Evolutionary conservation across 1,284 basidiomycete species (phyloP).

Genomic region (Malassezia furfur): DNA sequence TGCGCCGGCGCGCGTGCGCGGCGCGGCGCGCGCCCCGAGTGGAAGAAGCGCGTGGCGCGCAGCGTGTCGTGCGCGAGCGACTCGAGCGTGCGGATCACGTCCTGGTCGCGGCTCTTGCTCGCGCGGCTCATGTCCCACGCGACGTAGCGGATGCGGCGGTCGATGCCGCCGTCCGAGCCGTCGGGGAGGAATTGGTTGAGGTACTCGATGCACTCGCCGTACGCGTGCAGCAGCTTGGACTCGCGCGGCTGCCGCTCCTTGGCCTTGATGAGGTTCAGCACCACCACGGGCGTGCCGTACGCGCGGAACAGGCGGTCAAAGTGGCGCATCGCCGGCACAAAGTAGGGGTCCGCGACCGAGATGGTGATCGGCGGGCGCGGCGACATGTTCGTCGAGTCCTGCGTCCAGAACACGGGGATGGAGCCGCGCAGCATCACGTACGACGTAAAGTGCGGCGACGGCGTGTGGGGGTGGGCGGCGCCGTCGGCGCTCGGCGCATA

Average conservation of each 20-base stretch:
- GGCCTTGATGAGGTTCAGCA: conserved; percentile 75
- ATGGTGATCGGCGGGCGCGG: conserved; percentile 84
- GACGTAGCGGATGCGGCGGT: conserved; percentile 78
- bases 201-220: conserved; percentile 81
- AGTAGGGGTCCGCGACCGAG: conserved; percentile 89
- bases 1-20: not conserved
- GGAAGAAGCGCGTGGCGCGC: conserved; percentile 85
- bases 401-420: conserved; percentile 92
- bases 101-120: conserved; percentile 69
- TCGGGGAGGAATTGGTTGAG: conserved; percentile 85
- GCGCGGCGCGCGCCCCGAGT: conserved; percentile 53
- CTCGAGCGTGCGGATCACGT: conserved; percentile 89
- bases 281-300: conserved; percentile 81
- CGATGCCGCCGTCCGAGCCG: conserved; percentile 44
- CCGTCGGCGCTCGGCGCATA: conserved; percentile 23
- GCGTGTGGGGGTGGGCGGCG: not conserved
- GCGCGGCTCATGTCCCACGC: conserved; percentile 75
- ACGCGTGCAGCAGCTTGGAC: conserved; percentile 83
- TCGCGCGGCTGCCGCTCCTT: conserved; percentile 68
- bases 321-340: conserved; percentile 80
- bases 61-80: conserved; percentile 91
- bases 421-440: conserved; percentile 95
- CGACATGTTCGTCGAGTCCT: conserved; percentile 79
- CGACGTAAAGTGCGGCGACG: conserved; percentile 71
- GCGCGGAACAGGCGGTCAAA: conserved; percentile 84